These are phyloP conservation scores for Hamigera avellanea DNA, from an alignment of 495 filamentous ascomycete species.

Conservation along the genomic window DNA sequence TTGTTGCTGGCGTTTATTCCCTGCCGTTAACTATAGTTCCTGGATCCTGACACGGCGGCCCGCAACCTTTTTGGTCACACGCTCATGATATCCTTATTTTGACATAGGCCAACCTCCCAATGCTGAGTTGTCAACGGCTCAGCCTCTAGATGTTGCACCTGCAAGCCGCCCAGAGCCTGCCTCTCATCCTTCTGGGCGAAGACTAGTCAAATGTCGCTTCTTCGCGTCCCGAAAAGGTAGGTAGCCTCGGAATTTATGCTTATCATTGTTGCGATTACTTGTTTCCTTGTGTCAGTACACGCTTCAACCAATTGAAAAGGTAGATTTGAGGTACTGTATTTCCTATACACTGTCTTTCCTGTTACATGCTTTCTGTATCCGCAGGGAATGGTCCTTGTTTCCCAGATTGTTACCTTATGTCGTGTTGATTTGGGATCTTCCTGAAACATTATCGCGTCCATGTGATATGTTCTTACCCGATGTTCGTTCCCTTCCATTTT, in stretches of 20 bases:
- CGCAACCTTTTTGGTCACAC: constrained; percentile 2
- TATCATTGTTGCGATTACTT: background rate
- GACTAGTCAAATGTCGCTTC: constrained; percentile 1
- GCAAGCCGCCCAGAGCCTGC: background rate
- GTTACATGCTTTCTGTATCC: no score
- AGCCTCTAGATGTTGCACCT: background rate
- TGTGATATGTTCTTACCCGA: background rate
- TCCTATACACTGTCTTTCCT: background rate
- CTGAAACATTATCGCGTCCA: no score
- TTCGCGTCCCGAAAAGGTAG: background rate
- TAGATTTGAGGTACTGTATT: background rate
- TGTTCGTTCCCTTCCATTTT: background rate
- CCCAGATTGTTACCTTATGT: no score
- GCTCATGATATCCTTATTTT: constrained; percentile 1
- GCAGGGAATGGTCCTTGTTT: no score
- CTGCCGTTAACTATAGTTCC: background rate
- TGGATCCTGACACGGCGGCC: background rate
- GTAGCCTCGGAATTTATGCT: background rate
- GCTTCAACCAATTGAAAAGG: background rate
- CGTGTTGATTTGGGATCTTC: no score
- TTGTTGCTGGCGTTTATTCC: no score
- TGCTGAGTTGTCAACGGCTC: background rate
- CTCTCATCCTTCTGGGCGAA: background rate
- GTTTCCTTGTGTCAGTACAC: background rate
- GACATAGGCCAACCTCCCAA: constrained; percentile 1